phyloP scores from a whole-genome alignment of 2,329 filamentous ascomycete genomes.

The Ceratocystis cubensis region DNA sequence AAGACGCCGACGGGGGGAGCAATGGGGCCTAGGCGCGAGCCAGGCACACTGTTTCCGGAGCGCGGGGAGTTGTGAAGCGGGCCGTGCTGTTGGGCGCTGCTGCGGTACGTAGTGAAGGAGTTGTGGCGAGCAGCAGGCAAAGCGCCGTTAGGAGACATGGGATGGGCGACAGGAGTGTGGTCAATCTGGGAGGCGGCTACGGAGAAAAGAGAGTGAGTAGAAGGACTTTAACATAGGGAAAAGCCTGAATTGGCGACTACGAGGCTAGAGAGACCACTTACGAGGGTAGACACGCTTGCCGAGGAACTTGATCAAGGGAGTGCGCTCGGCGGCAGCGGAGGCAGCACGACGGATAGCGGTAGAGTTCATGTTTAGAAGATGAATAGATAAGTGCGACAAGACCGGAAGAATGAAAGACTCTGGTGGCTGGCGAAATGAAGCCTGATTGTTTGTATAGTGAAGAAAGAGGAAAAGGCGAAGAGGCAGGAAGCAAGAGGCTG shows the following conservation, averaged over 20 bases:
- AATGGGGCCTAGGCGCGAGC: constrained; percentile 60
- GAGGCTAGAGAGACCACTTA: constrained; percentile 30
- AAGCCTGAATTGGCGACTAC: not conserved
- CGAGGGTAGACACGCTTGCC: constrained; percentile 47
- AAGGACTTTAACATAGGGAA: not conserved
- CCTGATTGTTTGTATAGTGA: not conserved
- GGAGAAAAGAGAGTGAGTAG: not conserved
- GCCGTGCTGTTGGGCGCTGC: constrained; percentile 66
- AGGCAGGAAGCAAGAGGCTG: not conserved
- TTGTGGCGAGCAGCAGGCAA: constrained; percentile 47
- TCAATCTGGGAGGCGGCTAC: constrained; percentile 51
- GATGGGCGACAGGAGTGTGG: constrained; percentile 61
- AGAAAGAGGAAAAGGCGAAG: not conserved
- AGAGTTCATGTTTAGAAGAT: constrained; percentile 36
- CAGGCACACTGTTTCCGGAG: constrained; percentile 48
- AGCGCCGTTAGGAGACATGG: constrained; percentile 51
- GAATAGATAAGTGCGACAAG: not conserved
- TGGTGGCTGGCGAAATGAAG: not conserved
- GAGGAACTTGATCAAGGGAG: constrained; percentile 49
- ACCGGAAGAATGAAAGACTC: not conserved
- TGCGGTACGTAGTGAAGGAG: constrained; percentile 64
- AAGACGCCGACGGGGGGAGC: constrained; percentile 58
- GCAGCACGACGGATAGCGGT: constrained; percentile 45
- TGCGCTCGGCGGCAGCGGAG: constrained; percentile 43
- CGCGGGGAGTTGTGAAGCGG: constrained; percentile 51